Evolutionary conservation across 2,329 filamentous ascomycete species (phyloP).

Genomic region (Aspergillus oerlinghausenensis): DNA sequence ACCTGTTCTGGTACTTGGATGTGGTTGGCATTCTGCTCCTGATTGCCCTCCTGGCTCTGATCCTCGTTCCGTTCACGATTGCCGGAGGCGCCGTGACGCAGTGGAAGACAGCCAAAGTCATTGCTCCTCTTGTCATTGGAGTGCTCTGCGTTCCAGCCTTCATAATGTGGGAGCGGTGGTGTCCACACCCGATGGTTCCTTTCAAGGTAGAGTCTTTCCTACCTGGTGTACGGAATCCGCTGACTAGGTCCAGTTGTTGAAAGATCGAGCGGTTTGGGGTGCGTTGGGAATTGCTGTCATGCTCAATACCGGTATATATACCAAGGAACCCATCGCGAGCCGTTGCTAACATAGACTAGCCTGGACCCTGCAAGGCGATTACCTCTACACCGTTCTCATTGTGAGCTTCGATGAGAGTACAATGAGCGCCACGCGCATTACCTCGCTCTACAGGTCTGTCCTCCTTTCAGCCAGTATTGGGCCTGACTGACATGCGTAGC

Average conservation of each 20-base stretch:
- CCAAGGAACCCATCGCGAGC: conserved; percentile 20
- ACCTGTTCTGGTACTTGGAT: conserved; percentile 57
- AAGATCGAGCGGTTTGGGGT: conserved; percentile 61
- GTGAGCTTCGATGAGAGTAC: conserved; percentile 59
- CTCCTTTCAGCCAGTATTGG: not conserved
- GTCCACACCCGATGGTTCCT: conserved; percentile 53
- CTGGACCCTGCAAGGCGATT: conserved; percentile 62
- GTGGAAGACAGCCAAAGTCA: conserved; percentile 50
- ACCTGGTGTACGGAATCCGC: not conserved
- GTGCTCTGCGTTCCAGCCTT: conserved; percentile 47
- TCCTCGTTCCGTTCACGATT: conserved; percentile 55
- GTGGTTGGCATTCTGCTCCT: conserved; percentile 50
- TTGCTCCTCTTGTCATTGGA: conserved; percentile 50
- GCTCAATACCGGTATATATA: conserved; percentile 21
- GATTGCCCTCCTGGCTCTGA: conserved; percentile 48
- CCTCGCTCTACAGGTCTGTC: conserved; percentile 50
- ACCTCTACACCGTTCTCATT: conserved; percentile 58
- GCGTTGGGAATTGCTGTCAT: conserved; percentile 53
- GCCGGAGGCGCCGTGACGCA: conserved; percentile 47
- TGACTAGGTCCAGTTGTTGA: conserved; percentile 42
- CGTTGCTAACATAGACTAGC: conserved; percentile 18
- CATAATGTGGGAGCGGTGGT: conserved; percentile 51
- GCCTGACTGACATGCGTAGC: conserved; percentile 14
- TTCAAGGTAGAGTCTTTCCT: conserved; percentile 40
- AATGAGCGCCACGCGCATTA: conserved; percentile 54